Conservation (phyloP, 73 alveolate genomes). For the Blepharisma stoltei region DNA sequence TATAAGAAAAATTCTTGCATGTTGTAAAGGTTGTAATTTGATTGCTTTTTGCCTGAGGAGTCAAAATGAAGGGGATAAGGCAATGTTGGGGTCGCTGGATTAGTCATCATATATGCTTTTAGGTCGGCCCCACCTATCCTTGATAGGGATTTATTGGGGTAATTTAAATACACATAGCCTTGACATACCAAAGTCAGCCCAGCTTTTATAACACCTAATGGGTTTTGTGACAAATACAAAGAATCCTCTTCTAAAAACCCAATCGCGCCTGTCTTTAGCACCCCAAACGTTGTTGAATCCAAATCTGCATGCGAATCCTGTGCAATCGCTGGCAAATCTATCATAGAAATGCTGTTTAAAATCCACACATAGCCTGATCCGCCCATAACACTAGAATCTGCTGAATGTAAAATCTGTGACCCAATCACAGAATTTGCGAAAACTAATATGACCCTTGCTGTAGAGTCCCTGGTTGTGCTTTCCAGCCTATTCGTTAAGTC, state of each 20-base stretch:
- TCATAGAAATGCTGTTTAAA: not conserved
- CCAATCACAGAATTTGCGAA: not conserved
- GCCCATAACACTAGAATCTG: constrained; percentile 7
- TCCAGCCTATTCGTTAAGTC: not conserved
- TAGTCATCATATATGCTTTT: not conserved
- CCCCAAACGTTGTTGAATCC: not conserved
- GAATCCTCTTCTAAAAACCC: not conserved
- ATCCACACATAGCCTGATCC: constrained; percentile 33
- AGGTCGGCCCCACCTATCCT: not conserved
- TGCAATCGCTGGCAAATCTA: not conserved
- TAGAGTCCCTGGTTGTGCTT: not conserved
- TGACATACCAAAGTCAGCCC: not conserved
- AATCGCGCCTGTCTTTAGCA: constrained; percentile 19
- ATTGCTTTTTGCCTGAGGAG: not conserved
- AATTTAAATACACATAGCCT: not conserved
- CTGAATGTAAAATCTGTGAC: constrained; percentile 7
- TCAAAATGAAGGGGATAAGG: not conserved
- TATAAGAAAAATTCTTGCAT: not conserved
- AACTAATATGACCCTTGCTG: constrained; percentile 4
- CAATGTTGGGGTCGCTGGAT: not conserved
- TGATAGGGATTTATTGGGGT: not conserved
- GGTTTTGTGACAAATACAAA: not conserved
- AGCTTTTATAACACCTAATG: not conserved
- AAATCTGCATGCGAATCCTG: not conserved
- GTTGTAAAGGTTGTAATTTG: not conserved